Conservation (phyloP, 176 grass and related monocot species). For the Eremochloa ophiuroides region DNA sequence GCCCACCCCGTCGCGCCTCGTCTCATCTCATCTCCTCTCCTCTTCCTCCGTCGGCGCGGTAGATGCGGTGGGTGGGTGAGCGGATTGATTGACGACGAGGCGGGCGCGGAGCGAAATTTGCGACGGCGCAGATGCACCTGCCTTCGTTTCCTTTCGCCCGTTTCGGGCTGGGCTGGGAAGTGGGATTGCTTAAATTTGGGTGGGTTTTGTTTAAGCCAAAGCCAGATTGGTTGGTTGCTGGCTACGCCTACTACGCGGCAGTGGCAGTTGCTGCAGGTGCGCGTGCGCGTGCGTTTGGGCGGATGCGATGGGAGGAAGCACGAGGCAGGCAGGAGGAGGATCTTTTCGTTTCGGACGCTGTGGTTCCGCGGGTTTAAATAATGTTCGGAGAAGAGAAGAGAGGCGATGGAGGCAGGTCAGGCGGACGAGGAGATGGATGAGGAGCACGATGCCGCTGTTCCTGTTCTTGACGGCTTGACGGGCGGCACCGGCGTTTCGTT, state of each 20-base stretch:
- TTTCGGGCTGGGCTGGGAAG: neutral
- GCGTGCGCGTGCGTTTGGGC: slow-evolving; percentile 13
- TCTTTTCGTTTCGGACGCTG: slow-evolving; percentile 11
- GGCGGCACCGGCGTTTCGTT: neutral
- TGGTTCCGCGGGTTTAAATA: slow-evolving; percentile 36
- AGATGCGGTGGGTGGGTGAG: neutral
- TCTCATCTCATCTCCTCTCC: neutral
- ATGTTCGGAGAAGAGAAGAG: neutral
- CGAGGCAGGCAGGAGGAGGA: neutral
- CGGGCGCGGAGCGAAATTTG: neutral
- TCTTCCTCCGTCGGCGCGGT: neutral
- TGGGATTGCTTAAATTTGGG: slow-evolving; percentile 29
- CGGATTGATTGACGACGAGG: neutral
- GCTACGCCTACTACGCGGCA: no score
- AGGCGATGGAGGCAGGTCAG: neutral
- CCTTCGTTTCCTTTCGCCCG: neutral
- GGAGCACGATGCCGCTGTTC: neutral
- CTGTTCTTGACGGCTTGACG: neutral
- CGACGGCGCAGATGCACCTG: slow-evolving; percentile 6
- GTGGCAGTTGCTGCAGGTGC: slow-evolving; percentile 2
- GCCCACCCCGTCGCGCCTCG: neutral
- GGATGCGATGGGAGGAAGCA: neutral
- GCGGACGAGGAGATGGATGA: neutral
- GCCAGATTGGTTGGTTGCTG: neutral
- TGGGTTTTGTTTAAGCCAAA: slow-evolving; percentile 14